phyloP scores from a whole-genome alignment of 1,284 basidiomycete species.

The Ustilago bromivora region DNA sequence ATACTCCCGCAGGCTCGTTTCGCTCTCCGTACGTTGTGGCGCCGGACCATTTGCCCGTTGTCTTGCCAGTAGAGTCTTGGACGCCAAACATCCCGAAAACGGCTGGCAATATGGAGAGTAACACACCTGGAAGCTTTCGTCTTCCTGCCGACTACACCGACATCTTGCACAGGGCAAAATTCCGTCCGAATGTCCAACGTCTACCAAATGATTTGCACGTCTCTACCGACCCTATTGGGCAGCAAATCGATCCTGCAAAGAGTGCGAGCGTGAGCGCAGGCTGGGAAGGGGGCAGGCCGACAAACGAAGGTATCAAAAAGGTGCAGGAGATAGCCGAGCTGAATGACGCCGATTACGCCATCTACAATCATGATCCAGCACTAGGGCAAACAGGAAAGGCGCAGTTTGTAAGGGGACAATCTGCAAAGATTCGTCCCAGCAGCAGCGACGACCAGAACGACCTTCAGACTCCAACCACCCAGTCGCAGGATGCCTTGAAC shows the following conservation, averaged over 20 bases:
- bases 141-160: constrained; percentile 23
- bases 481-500: background rate
- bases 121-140: background rate
- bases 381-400: background rate
- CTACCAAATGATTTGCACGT: background rate
- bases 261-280: background rate
- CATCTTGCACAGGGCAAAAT: background rate
- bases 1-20: background rate
- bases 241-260: background rate
- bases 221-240: background rate
- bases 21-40: background rate
- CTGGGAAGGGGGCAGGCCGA: constrained; percentile 10
- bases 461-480: background rate
- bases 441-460: background rate
- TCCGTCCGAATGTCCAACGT: background rate
- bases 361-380: constrained; percentile 1
- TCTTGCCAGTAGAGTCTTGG: constrained; percentile 5
- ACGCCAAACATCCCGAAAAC: background rate
- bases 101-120: background rate
- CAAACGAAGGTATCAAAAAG: constrained; percentile 1
- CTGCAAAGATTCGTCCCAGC: background rate
- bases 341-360: constrained; percentile 7
- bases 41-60: constrained; percentile 5
- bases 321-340: constrained; percentile 12
- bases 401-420: background rate